Evolutionary conservation across 306 rosid species (phyloP).

Genomic region (Senna siamea): DNA sequence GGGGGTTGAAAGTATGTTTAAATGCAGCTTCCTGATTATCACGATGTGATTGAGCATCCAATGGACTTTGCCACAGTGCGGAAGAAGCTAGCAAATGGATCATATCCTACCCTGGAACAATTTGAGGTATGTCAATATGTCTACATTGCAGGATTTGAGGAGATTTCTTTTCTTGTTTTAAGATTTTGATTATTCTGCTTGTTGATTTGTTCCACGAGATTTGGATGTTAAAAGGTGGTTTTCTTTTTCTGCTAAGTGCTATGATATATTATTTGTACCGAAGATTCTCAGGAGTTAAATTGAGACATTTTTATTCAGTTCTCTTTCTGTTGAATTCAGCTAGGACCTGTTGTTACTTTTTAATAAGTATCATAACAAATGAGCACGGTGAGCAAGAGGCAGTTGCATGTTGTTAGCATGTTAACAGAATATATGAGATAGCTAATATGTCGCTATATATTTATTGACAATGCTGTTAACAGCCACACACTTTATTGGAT

Average conservation of each 20-base stretch:
- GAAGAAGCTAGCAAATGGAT: slow-evolving; percentile 76
- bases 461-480: neutral
- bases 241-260: neutral
- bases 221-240: slow-evolving; percentile 12
- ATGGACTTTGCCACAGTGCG: slow-evolving; percentile 97
- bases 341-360: neutral
- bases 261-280: neutral
- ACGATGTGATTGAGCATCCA: slow-evolving; percentile 86
- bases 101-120: slow-evolving; percentile 79
- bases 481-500: neutral
- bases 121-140: slow-evolving; percentile 73
- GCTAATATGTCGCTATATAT: neutral
- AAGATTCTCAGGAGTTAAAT: neutral
- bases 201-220: slow-evolving; percentile 12
- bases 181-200: slow-evolving; percentile 32
- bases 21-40: slow-evolving; percentile 95
- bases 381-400: slow-evolving; percentile 9
- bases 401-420: slow-evolving; percentile 2
- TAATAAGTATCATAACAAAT: neutral
- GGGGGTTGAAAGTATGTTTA: slow-evolving; percentile 41
- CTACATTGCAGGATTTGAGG: neutral
- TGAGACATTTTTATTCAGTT: neutral
- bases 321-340: slow-evolving; percentile 6
- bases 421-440: slow-evolving; percentile 2
- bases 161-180: slow-evolving; percentile 2